Evolutionary conservation across 1,284 basidiomycete genomes (phyloP), one percentile per base, ranked within the genome.

Genomic region (Microbotryum silenes-acaulis): DNA sequence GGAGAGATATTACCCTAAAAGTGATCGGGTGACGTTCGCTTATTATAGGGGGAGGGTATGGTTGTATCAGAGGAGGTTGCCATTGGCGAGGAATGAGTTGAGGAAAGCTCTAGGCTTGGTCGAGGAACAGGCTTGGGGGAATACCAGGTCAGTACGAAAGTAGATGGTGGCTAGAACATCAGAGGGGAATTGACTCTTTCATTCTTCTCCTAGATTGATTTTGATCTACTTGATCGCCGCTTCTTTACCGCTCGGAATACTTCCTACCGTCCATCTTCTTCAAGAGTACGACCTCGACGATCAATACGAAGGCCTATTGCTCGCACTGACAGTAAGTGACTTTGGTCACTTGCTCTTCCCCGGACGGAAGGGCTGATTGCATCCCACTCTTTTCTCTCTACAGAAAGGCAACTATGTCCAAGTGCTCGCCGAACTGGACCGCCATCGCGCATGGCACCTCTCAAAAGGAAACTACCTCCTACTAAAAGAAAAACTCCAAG

Each of bases 1-100:
- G 10, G 29, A 73, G 48, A 66, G 70, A 25, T 70, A 74, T 25
- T 77, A 74, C 62, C 71, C 75, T 0, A 68, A 68, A 37, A 71
- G 73, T 2, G 76, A 78, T 58, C 71, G 72, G 10, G 74, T 76
- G 31, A 72, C 73, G 0, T 78, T 76, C 63, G 67, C 70, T 14
- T 78, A 77, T 65, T 77, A 78, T 57, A 65, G 76, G 18, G 77
- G 77, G 7, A 70, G 76, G 37, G 66, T 78, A 44, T 71, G 73
- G 31, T 68, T 78, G 7, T 74, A 74, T 51, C 77, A 78, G 53
- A 70, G 77, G 54, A 68, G 75, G 8, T 69, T 78, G 29, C 71
- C 75, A 21, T 67, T 70, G 33, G 70, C 60, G 27, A 48, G 72
- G 49, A 63, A 68, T 6, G 74, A 77, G 44, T 61, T 78, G n/a